phyloP scores from a whole-genome alignment of 805 yeast genomes.

The Metschnikowia vanudenii region DNA sequence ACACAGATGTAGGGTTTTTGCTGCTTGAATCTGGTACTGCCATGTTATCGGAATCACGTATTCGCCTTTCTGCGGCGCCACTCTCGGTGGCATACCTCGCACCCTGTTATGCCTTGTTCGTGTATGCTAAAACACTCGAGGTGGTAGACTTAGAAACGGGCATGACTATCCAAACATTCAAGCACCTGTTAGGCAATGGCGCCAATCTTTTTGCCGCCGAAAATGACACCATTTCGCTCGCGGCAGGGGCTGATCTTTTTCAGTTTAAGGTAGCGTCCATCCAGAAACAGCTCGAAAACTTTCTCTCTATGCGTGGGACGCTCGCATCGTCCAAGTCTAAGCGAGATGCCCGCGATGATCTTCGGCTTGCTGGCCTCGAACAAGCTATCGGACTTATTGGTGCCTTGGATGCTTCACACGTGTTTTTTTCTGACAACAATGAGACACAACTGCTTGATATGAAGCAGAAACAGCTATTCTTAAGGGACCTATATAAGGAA shows the following conservation, averaged over 20 bases:
- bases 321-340: slow-evolving; percentile 14
- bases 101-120: slow-evolving; percentile 34
- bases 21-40: slow-evolving; percentile 10
- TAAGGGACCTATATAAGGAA: slow-evolving; percentile 36
- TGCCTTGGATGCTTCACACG: slow-evolving; percentile 25
- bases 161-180: slow-evolving; percentile 32
- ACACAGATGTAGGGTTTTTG: slow-evolving; percentile 28
- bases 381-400: slow-evolving; percentile 33
- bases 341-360: slow-evolving; percentile 30
- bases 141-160: slow-evolving; percentile 37
- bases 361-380: slow-evolving; percentile 32
- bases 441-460: slow-evolving; percentile 15
- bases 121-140: slow-evolving; percentile 34
- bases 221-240: slow-evolving; percentile 16
- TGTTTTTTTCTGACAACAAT: slow-evolving; percentile 22
- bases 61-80: slow-evolving; percentile 30
- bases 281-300: slow-evolving; percentile 40
- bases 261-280: slow-evolving; percentile 29
- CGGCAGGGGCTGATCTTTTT: slow-evolving; percentile 30
- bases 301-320: slow-evolving; percentile 23
- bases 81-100: slow-evolving; percentile 24
- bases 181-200: slow-evolving; percentile 31
- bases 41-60: slow-evolving; percentile 18
- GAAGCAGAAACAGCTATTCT: slow-evolving; percentile 31
- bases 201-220: slow-evolving; percentile 21